Evolutionary conservation across 2,329 filamentous ascomycete species (phyloP).

Genomic region (Pseudofabraea citricarpa): DNA sequence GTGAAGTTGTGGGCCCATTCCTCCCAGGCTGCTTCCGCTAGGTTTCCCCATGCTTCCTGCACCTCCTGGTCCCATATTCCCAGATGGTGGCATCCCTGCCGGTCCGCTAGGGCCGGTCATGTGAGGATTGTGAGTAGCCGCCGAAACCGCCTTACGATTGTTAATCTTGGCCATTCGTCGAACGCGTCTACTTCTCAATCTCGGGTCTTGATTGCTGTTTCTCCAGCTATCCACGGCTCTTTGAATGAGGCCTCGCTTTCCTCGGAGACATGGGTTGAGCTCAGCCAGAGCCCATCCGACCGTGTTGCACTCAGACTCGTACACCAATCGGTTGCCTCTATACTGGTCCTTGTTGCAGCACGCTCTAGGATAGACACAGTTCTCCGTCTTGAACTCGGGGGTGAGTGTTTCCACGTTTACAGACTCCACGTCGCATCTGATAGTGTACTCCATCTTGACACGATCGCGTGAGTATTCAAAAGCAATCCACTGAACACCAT

Average conservation of each 20-base stretch:
- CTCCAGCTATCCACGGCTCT: slow-evolving; percentile 97
- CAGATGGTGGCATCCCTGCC: slow-evolving; percentile 57
- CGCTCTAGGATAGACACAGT: slow-evolving; percentile 94
- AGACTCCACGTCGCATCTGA: slow-evolving; percentile 95
- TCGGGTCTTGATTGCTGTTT: slow-evolving; percentile 96
- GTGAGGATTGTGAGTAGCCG: slow-evolving; percentile 49
- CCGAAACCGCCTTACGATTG: slow-evolving; percentile 69
- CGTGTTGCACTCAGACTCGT: slow-evolving; percentile 98
- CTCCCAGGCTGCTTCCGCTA: slow-evolving; percentile 56
- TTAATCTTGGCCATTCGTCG: slow-evolving; percentile 95
- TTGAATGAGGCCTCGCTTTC: slow-evolving; percentile 94
- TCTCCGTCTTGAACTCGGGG: slow-evolving; percentile 92
- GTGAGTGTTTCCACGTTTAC: slow-evolving; percentile 84
- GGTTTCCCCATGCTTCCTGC: slow-evolving; percentile 58
- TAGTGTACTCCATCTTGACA: slow-evolving; percentile 99
- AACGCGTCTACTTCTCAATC: slow-evolving; percentile 84
- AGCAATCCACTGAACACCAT: slow-evolving; percentile 97
- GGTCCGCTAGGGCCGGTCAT: slow-evolving; percentile 65
- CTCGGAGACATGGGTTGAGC: slow-evolving; percentile 82
- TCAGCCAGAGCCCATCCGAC: slow-evolving; percentile 99
- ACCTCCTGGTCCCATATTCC: slow-evolving; percentile 55
- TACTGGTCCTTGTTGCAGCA: slow-evolving; percentile 96
- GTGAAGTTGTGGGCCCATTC: slow-evolving; percentile 60
- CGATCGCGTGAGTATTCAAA: slow-evolving; percentile 97
- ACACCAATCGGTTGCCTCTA: slow-evolving; percentile 88